Percentiles rank a stretch among this genome's conserved stretches.
These are phyloP conservation scores for Colletotrichum karsti DNA, from an alignment of 2,329 filamentous ascomycete species.

Conservation along the genomic window DNA sequence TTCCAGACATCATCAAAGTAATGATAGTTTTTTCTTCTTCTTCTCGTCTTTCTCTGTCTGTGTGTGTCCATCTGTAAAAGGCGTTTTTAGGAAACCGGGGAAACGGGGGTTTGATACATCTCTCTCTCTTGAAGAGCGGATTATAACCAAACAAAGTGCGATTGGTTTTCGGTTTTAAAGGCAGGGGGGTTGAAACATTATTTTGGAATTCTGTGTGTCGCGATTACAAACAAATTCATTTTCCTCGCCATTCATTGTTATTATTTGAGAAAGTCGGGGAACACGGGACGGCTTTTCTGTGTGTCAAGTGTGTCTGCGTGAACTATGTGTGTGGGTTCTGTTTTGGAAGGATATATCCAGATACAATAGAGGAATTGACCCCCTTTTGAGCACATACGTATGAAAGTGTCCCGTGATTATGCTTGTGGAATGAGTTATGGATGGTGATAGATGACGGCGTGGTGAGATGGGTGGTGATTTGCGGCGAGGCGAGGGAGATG, in stretches of 20 bases:
- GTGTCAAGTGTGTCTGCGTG: not conserved
- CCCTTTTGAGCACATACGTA: not conserved
- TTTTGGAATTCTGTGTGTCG: not conserved
- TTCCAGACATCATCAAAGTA: slow-evolving; percentile 16
- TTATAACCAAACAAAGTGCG: not conserved
- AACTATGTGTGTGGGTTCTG: not conserved
- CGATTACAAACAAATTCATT: not conserved
- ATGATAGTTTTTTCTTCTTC: slow-evolving; percentile 16
- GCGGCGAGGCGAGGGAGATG: not conserved
- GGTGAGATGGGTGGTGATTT: not conserved
- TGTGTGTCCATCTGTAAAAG: not conserved
- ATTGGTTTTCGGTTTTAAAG: not conserved
- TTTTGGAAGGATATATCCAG: not conserved
- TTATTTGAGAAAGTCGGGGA: not conserved
- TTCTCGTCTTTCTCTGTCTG: not conserved
- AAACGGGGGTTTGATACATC: not conserved
- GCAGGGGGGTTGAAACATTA: no score
- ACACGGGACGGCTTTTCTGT: slow-evolving; percentile 1
- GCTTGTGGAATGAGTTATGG: no score
- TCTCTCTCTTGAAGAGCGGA: slow-evolving; percentile 18
- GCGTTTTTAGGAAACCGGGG: slow-evolving; percentile 9
- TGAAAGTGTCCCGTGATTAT: not conserved
- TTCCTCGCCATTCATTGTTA: not conserved
- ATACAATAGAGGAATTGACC: not conserved
- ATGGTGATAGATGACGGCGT: no score